Conservation (phyloP, 352 stramenopile species). For the Ochromonadaceae sp. region DNA sequence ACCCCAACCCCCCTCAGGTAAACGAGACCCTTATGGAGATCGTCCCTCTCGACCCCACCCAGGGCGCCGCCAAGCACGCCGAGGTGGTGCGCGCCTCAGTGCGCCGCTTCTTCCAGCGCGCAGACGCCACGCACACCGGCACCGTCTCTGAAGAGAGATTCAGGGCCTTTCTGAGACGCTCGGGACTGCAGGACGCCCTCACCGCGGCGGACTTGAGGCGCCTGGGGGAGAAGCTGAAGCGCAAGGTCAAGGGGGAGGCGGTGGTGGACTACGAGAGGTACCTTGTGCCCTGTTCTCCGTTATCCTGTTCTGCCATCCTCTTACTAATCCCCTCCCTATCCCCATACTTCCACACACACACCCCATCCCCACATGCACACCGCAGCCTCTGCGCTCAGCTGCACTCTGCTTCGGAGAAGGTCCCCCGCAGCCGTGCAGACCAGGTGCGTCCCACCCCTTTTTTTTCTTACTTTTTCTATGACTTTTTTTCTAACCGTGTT, state of each 20-base stretch:
- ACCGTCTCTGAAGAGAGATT: constrained; percentile 9
- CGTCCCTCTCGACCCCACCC: neutral
- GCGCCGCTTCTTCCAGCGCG: constrained; percentile 8
- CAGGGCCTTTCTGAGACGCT: constrained; percentile 5
- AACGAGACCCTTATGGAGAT: neutral
- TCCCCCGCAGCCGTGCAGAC: neutral
- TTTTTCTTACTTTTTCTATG: no score
- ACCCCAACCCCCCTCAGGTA: neutral
- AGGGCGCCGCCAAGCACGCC: neutral
- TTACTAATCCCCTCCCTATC: no score
- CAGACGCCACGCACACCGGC: neutral
- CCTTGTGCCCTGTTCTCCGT: neutral
- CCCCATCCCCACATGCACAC: no score
- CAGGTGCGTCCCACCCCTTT: no score
- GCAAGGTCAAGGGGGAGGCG: neutral
- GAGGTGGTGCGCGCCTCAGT: neutral
- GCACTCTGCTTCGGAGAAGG: neutral
- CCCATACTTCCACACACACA: no score
- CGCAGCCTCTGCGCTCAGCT: neutral
- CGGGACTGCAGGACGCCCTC: neutral
- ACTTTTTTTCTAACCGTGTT: no score
- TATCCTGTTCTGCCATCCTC: neutral
- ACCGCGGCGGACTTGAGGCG: constrained; percentile 1
- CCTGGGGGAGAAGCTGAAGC: neutral
- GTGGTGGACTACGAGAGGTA: constrained; percentile 15